Evolutionary conservation across 768 basidiomycete species (phyloP), one percentile per base, ranked within the genome.

Genomic region (Coprinopsis strossmayeri): DNA sequence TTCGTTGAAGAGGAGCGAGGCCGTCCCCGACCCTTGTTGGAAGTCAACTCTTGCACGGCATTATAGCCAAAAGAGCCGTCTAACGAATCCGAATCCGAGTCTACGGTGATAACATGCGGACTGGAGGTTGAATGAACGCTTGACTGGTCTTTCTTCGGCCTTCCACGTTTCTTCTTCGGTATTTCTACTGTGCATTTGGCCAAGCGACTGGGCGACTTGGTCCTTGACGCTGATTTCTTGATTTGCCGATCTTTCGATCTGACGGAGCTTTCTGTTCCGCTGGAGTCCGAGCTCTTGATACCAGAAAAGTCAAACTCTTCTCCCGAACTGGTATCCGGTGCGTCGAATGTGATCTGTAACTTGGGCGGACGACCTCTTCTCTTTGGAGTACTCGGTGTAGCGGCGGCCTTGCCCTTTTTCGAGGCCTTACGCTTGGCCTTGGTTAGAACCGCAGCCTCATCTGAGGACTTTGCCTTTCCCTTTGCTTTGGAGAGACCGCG

Each of bases 241-340:
- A 21, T 38, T 38, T 38, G 37, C 9, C 18, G 37, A 21, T 38
- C 30, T 32, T 32, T 32, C 9, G 30, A 9, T 20, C 23, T 21
- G 9, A 9, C 37, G 37, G 10, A 9, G 18, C 37, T 18, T 25
- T 21, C 40, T 5, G 9, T 42, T 23, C 5, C 10, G 24, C 40
- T 25, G 9, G 40, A 42, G 18, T 9, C 25, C 7, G 43, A 45
- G 18, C 27, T 20, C 30, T 13, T 30, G 24, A 32, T 15, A 5
- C 43, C 43, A 28, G 43, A 45, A 45, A 45, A 45, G 27, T 45
- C 43, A 32, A 45, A 45, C 28, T 45, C 43, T 32, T 45, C 43
- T 11, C 43, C 43, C 3, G 43, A 45, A 42, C 9, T 17, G 37
- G 10, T n/a, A 21, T 38, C 37, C 20, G 30, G 30, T 7, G 30